phyloP scores from a whole-genome alignment of 768 basidiomycete genomes.

The Tephrocybe sp. region DNA sequence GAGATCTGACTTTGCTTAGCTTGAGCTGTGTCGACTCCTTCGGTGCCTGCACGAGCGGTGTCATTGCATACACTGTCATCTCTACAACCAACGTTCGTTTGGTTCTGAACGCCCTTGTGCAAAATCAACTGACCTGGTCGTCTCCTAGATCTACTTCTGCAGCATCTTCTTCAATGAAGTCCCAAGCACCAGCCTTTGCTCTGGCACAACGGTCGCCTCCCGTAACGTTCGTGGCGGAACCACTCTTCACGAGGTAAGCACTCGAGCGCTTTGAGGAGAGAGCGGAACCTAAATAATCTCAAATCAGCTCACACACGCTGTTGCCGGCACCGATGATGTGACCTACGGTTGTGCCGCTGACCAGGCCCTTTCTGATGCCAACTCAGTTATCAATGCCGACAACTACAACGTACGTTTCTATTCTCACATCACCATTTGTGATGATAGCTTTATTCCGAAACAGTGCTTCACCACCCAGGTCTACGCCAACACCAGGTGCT shows the following conservation, averaged over 20 bases:
- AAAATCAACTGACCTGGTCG: neutral
- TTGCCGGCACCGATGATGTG: conserved; percentile 38
- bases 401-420: conserved; percentile 40
- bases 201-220: conserved; percentile 39
- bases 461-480: conserved; percentile 48
- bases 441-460: conserved; percentile 3
- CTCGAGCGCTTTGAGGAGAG: neutral
- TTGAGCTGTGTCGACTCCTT: conserved; percentile 41
- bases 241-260: conserved; percentile 40
- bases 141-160: conserved; percentile 43
- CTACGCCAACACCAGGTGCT: conserved; percentile 39
- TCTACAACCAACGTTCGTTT: conserved; percentile 40
- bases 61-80: conserved; percentile 45
- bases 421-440: too few relatives aligned
- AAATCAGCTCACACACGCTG: conserved; percentile 39
- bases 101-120: neutral
- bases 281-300: too few relatives aligned
- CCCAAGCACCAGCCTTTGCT: conserved; percentile 34
- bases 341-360: conserved; percentile 40
- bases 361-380: conserved; percentile 33
- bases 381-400: conserved; percentile 39
- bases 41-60: conserved; percentile 33
- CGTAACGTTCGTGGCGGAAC: conserved; percentile 48
- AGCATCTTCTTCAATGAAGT: conserved; percentile 47
- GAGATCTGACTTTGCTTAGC: conserved; percentile 17